These are phyloP conservation scores for Gossypium rotundifolium DNA, from an alignment of 345 rosid species.

Conservation along the genomic window DNA sequence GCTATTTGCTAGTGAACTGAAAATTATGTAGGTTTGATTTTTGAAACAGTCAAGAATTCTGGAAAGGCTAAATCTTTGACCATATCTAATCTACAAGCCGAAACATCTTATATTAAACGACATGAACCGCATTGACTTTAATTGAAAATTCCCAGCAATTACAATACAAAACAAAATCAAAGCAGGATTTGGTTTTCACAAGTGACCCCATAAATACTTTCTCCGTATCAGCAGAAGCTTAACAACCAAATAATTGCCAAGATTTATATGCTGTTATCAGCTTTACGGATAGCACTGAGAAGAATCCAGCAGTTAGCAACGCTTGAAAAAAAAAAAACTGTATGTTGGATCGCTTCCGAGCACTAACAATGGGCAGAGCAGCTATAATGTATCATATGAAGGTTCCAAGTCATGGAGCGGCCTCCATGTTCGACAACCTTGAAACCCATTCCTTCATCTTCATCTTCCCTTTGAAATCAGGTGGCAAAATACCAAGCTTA, in stretches of 20 bases:
- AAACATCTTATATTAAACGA: not conserved
- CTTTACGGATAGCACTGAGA: not conserved
- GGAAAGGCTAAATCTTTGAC: not conserved
- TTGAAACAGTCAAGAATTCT: not conserved
- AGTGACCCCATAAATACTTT: not conserved
- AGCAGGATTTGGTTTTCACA: not conserved
- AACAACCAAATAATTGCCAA: conserved; percentile 10
- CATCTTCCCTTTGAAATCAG: conserved; percentile 82
- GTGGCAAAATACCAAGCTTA: conserved; percentile 65
- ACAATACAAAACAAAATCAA: not conserved
- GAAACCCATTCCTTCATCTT: conserved; percentile 91
- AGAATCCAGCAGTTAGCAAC: not conserved
- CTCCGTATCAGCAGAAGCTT: conserved; percentile 8
- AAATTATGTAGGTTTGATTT: not conserved
- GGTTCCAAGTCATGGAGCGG: conserved; percentile 91
- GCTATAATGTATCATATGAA: conserved; percentile 87
- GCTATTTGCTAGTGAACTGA: not conserved
- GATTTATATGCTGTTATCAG: conserved; percentile 15
- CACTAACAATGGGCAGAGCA: conserved; percentile 77
- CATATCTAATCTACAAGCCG: not conserved
- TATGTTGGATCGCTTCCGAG: conserved; percentile 21
- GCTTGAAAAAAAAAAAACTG: not conserved
- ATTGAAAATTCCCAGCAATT: not conserved
- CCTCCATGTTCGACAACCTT: conserved; percentile 87
- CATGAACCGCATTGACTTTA: not conserved